A percentile compares a stretch with the other conserved stretches of the same genome.
These are phyloP conservation scores for Pythium utonaiense DNA, from an alignment of 352 stramenopile species.

Conservation along the genomic window DNA sequence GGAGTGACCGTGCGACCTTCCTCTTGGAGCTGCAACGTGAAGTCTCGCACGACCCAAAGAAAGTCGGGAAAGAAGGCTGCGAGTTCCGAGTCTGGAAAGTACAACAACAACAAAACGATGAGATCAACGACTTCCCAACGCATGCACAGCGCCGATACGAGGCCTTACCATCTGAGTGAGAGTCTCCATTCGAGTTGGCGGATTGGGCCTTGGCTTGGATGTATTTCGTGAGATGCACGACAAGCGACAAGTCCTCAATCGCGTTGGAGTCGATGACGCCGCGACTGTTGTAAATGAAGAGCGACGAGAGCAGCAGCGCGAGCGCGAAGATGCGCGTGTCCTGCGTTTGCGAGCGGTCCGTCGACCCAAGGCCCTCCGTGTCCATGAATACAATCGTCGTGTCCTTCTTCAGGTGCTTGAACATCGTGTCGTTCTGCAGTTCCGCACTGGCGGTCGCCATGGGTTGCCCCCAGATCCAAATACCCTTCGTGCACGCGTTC, in stretches of 20 bases:
- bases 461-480: constrained; percentile 89
- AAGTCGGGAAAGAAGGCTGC: constrained; percentile 77
- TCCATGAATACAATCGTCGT: constrained; percentile 86
- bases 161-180: constrained; percentile 17
- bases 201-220: constrained; percentile 63
- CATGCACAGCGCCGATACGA: constrained; percentile 33
- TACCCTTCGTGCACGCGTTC: constrained; percentile 89
- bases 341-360: constrained; percentile 82
- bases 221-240: constrained; percentile 89
- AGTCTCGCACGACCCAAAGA: constrained; percentile 90
- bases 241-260: constrained; percentile 89
- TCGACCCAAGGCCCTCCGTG: constrained; percentile 84
- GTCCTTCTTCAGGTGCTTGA: constrained; percentile 40
- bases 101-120: not conserved
- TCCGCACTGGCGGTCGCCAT: constrained; percentile 54
- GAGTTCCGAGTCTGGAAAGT: constrained; percentile 27
- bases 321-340: constrained; percentile 90
- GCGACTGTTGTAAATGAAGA: constrained; percentile 91
- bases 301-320: constrained; percentile 77
- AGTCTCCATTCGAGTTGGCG: constrained; percentile 20
- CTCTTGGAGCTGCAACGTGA: constrained; percentile 82
- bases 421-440: constrained; percentile 23
- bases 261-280: constrained; percentile 88
- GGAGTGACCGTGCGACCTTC: constrained; percentile 83
- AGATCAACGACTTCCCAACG: not conserved